Percentiles rank a stretch among this genome's conserved stretches.
Evolutionary conservation across 768 basidiomycete genomes (phyloP).

Genomic region (Gyrodon lividus): DNA sequence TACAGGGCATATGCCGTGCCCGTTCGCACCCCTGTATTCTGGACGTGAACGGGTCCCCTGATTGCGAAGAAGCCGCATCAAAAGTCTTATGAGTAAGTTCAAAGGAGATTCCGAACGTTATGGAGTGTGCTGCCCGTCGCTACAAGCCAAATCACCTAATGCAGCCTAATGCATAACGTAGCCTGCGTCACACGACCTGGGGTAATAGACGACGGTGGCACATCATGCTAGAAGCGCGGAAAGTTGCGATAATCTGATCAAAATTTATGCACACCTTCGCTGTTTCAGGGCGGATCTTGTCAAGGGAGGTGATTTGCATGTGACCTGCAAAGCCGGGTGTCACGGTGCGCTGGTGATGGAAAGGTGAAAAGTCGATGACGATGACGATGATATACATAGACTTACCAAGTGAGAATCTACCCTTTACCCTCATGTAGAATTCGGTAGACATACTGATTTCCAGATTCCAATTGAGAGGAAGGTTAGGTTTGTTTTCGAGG

Average conservation of each 20-base stretch:
- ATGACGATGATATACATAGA: neutral
- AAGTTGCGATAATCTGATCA: conserved; percentile 8
- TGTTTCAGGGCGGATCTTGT: conserved; percentile 25
- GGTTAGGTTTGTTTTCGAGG: conserved; percentile 18
- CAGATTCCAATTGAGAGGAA: conserved; percentile 6
- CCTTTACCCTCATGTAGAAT: conserved; percentile 15
- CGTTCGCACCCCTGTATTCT: conserved; percentile 2
- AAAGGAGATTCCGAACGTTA: conserved; percentile 9
- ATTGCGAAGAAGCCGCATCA: conserved; percentile 1
- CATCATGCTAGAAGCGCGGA: conserved; percentile 25
- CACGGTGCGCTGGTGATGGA: no score
- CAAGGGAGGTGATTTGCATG: conserved; percentile 17
- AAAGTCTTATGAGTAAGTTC: conserved; percentile 1
- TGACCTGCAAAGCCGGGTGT: conserved; percentile 16
- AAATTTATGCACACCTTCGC: conserved; percentile 14
- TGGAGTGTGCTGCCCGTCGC: neutral
- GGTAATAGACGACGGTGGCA: conserved; percentile 26
- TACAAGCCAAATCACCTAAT: conserved; percentile 11
- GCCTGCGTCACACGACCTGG: conserved; percentile 28
- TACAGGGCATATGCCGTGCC: conserved; percentile 1
- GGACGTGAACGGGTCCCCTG: neutral
- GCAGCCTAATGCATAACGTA: conserved; percentile 7
- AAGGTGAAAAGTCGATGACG: neutral
- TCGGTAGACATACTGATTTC: conserved; percentile 1
- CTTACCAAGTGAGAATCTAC: conserved; percentile 7